Base-by-base conservation (phyloP, 345 rosid genomes). In the Gossypium raimondii region DNA sequence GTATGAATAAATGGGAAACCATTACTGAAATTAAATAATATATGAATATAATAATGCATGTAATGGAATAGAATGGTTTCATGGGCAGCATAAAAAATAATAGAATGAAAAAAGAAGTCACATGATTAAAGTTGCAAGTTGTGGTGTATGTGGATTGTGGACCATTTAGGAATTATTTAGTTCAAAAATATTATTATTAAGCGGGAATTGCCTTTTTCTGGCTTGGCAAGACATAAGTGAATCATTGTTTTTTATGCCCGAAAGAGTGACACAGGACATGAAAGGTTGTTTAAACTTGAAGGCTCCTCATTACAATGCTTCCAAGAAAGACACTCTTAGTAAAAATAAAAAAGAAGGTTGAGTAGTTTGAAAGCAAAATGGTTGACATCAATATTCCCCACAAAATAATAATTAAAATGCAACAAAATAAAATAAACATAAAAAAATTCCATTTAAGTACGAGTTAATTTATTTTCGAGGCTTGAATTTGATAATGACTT, bases 281-380 rank as follows among this genome's bases (percentile, higher is more conserved):
- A 62, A 68, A 25, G 75, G 67, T 76, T 76, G 87, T 76, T 80
- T 73, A 78, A 72, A 56, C 78, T 74, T 63, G 77, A 85, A 89
- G 88, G 77, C 77, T 82, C 68, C 84, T 61, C 60, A 57, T 66
- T 55, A 72, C 81, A 22, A 78, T 81, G 87, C 85, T 84, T 86
- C 88, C 85, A 87, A 82, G 83, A 83, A 82, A 89, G 43, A 76
- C 64, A 70, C 44, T 38, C 56, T 7, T 3, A 34, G 41, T 34
- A 34, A 34, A 34, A 4, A 4, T 1, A 29, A 29, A 34, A 5
- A 34, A 5, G 1, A 58, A 14, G 51, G 34, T 76, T 65, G 85
- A 82, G 87, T 85, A 72, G 69, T 76, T 75, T 65, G 45, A 4
- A 84, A 84, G 88, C 72, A 78, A 61, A 38, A 18, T 14, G 27